These are phyloP conservation scores for Murraya paniculata DNA, from an alignment of 345 rosid genomes.

Conservation along the genomic window DNA sequence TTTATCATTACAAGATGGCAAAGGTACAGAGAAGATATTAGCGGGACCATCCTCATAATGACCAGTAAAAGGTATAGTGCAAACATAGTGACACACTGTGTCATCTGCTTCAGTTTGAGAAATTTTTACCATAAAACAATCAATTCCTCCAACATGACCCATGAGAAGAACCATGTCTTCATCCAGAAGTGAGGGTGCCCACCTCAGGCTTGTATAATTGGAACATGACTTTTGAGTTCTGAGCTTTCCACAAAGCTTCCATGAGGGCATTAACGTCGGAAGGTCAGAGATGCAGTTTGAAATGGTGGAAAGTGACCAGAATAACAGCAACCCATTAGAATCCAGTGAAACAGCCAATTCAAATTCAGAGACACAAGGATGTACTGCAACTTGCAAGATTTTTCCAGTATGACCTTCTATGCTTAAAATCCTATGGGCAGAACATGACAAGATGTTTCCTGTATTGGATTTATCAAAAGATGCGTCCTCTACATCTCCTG, in stretches of 20 bases:
- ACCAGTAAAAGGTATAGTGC: conserved; percentile 65
- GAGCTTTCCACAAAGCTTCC: conserved; percentile 64
- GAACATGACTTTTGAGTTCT: conserved; percentile 32
- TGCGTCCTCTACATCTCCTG: conserved; percentile 29
- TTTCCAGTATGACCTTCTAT: conserved; percentile 65
- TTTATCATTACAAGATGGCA: conserved; percentile 50
- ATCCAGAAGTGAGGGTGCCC: conserved; percentile 68
- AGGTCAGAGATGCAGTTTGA: conserved; percentile 38
- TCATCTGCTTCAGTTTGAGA: conserved; percentile 35
- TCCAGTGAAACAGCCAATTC: conserved; percentile 75
- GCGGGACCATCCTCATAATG: conserved; percentile 53
- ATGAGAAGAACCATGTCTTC: conserved; percentile 60
- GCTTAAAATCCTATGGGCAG: conserved; percentile 37
- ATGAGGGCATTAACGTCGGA: conserved; percentile 47
- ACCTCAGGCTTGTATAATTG: conserved; percentile 68
- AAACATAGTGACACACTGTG: conserved; percentile 44
- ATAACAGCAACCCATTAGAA: conserved; percentile 65
- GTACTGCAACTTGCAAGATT: conserved; percentile 62
- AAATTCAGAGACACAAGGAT: conserved; percentile 47
- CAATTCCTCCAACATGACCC: conserved; percentile 76
- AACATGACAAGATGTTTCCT: conserved; percentile 29
- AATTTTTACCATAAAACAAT: conserved; percentile 68
- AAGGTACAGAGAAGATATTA: conserved; percentile 54
- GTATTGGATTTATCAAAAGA: conserved; percentile 31
- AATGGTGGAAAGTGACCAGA: conserved; percentile 57